Conservation (phyloP, 1,284 basidiomycete species). For the Schizopora paradoxa region DNA sequence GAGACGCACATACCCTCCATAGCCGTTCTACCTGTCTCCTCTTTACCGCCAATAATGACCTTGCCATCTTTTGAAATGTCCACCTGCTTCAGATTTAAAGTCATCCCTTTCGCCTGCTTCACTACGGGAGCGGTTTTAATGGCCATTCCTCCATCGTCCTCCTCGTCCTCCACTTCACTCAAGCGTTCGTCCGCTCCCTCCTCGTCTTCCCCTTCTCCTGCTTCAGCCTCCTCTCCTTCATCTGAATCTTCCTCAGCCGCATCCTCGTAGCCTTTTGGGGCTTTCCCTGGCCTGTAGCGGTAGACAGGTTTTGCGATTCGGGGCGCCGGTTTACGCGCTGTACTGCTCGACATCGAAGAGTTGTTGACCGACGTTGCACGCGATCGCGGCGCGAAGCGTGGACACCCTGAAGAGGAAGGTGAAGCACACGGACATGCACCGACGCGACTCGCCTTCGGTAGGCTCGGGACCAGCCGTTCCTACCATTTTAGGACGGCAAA, state of each 20-base stretch:
- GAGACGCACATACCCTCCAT: conserved; percentile 30
- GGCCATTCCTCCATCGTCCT: conserved; percentile 42
- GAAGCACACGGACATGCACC: too few species aligned
- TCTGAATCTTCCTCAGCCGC: conserved; percentile 34
- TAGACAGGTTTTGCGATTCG: conserved; percentile 66
- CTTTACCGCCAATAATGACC: conserved; percentile 68
- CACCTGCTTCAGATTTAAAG: conserved; percentile 67
- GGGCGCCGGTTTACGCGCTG: conserved; percentile 58
- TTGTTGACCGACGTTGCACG: too few species aligned
- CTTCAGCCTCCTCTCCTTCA: conserved; percentile 50
- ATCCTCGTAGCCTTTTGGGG: conserved; percentile 60
- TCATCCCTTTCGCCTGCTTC: conserved; percentile 50
- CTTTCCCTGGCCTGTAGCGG: conserved; percentile 82
- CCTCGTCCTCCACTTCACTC: conserved; percentile 35
- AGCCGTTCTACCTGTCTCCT: conserved; percentile 66
- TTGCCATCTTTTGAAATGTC: conserved; percentile 72
- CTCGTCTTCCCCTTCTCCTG: conserved; percentile 27
- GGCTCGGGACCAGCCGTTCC: too few species aligned
- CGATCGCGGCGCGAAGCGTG: too few species aligned
- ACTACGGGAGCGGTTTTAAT: conserved; percentile 26
- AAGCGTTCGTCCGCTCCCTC: conserved; percentile 39
- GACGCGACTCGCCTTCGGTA: too few species aligned
- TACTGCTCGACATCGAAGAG: conserved; percentile 18
- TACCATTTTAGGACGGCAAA: too few species aligned
- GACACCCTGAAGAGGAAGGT: too few species aligned